Evolutionary conservation across 192 early-diverging fungal species (phyloP), one percentile per base, ranked within the genome.

Genomic region (Coemansia sp.): DNA sequence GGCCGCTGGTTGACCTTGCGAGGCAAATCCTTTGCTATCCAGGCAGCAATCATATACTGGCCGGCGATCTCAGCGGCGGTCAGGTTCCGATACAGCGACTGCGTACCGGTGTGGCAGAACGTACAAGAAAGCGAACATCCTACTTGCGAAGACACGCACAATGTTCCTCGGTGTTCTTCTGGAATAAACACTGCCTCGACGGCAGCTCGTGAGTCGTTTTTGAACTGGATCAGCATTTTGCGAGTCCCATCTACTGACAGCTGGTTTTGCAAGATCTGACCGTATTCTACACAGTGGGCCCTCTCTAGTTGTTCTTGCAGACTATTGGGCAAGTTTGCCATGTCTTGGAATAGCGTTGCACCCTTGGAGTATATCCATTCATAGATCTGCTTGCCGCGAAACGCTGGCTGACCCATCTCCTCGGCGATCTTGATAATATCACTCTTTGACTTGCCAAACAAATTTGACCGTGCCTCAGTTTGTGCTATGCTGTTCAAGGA

Each of bases 21-120:
- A 16, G 91, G 91, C 64, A 93, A 89, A 62, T 90, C 90, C 21
- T 76, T 81, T 36, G 77, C 75, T 45, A 79, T 78, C 62, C 81
- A 79, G 6, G 88, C 87, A 2, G 85, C 86, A 46, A 88, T 86
- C 88, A 89, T 88, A 41, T 88, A 89, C 67, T 90, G 89, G 16
- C 89, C 87, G 16, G 85, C 78, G 41, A 92, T 87, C 72, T 96
- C 93, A 0, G 82, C 73, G 0, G 89, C 83, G 10, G 88, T 89
- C 62, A 96, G 66, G 68, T 93, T 92, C 24, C 93, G 79, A 29
- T 90, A 74, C 56, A 94, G 78, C 60, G 92, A 90, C 70, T 94
- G 93, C 0, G 94, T 96, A 9, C 94, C 94, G 21, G 94, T 96
- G 67, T 93, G 92, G 76, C 95, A 97, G 62, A 97, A 97, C 29